Evolutionary conservation across 2,329 filamentous ascomycete species (phyloP).

Genomic region (Aotearoamyces nothofagi): DNA sequence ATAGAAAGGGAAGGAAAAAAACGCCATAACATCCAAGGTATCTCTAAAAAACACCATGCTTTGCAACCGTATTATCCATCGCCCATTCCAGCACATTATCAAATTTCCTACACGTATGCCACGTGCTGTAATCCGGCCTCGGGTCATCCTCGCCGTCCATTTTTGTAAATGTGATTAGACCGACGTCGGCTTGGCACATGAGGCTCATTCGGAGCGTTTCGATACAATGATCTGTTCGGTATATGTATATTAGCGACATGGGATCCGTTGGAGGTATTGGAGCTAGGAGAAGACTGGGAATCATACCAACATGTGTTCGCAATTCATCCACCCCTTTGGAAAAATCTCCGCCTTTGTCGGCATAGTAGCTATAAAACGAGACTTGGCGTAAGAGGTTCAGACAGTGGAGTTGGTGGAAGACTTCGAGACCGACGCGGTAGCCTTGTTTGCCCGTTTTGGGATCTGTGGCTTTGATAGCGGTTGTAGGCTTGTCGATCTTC

Average conservation of each 20-base stretch:
- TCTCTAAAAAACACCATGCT: slow-evolving; percentile 12
- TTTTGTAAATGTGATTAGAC: slow-evolving; percentile 36
- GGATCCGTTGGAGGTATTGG: background rate
- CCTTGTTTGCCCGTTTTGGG: slow-evolving; percentile 38
- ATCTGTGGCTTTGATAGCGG: slow-evolving; percentile 38
- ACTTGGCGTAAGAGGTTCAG: slow-evolving; percentile 25
- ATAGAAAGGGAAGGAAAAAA: too few species aligned
- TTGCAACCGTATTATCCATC: slow-evolving; percentile 30
- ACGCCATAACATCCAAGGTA: too few species aligned
- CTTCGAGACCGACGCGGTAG: slow-evolving; percentile 37
- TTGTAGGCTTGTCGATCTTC: slow-evolving; percentile 32
- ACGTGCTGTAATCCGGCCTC: slow-evolving; percentile 38
- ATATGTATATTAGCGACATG: slow-evolving; percentile 4
- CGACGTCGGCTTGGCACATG: slow-evolving; percentile 39
- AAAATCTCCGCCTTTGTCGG: slow-evolving; percentile 30
- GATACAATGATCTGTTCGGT: slow-evolving; percentile 31
- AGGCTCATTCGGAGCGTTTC: slow-evolving; percentile 35
- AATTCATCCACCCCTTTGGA: slow-evolving; percentile 26
- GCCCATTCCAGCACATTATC: slow-evolving; percentile 35
- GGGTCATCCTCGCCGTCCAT: slow-evolving; percentile 27
- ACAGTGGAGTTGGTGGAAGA: slow-evolving; percentile 24
- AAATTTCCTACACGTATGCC: slow-evolving; percentile 38
- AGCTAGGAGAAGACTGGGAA: background rate
- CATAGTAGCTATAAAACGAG: slow-evolving; percentile 34
- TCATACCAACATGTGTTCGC: slow-evolving; percentile 22